Base-by-base conservation (phyloP, 2,329 filamentous ascomycete genomes). In the Hypoxylon rubiginosum region DNA sequence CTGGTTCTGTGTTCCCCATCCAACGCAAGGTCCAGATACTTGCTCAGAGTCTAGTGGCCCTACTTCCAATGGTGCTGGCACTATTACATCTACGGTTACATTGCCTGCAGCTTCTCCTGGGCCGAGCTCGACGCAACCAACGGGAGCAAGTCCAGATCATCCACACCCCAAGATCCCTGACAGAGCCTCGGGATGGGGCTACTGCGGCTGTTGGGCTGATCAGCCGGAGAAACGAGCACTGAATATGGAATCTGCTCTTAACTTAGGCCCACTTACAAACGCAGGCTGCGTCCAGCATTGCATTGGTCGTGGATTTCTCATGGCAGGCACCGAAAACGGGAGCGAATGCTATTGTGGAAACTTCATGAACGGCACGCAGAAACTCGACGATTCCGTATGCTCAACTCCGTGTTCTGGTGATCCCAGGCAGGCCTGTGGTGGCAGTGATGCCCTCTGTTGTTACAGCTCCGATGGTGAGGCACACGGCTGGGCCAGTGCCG, bases 321-420 rank as follows among this genome's bases (percentile, higher is more conserved):
- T 85, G 61, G 83, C 84, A 0, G 84, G 83, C 24, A 85, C 83
- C 17, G 83, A 86, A 70, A 82, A 82, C 26, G 81, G 80, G 34
- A 79, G 80, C 21, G 78, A 81, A 66, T 86, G 84, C 75, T 84
- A 82, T 72, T 86, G 84, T 66, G 83, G 82, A 15, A 78, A 82
- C 66, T 71, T 71, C 24, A 71, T 84, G 17, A 75, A 73, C 26
- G 77, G 78, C 45, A 80, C 78, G 28, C 74, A 79, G 51, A 77
- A 79, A 66, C 71, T 87, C 17, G 80, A 81, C 48, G 83, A 84
- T 3, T 76, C 73, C 7, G 69, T 72, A 11, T 89, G 87, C 77
- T 75, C 76, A 45, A 82, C 81, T 71, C 76, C 82, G 1, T 89
- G 87, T 73, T 80, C 82, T 55, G 86, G 84, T 21, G 82, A 86